Evolutionary conservation across 2,329 filamentous ascomycete species (phyloP), one percentile per base, ranked within the genome.

Genomic region (Gyromitra esculenta): DNA sequence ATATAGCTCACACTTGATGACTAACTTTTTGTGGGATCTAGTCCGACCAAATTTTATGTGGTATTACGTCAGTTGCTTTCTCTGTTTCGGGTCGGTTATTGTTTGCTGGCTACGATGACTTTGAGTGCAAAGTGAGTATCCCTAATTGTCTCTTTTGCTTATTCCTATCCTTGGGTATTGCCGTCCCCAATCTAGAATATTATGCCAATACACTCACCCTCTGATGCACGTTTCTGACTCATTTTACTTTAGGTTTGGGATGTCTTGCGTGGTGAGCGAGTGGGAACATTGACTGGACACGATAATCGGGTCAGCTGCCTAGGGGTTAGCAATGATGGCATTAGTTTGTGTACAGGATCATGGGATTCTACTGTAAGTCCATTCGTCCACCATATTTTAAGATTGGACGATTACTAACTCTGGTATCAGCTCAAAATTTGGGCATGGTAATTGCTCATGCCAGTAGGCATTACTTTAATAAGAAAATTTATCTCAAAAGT

Each of bases 301-400:
- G 95, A 98, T 86, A 99, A 99, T 87, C 92, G 96, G 81, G 96
- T 99, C 84, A 98, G 95, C 89, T 99, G 96, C 85, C 87, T 99
- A 83, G 96, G 96, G 80, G 96, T 99, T 81, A 98, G 95, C 88
- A 98, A 98, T 84, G 96, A 99, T 83, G 96, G 95, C 79, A 97
- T 98, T 87, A 98, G 95, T 87, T 88, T 99, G 86, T 98, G 96
- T 89, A 99, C 96, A 83, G 96, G 96, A 84, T 99, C 96, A 81
- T 99, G 96, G 96, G 96, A 99, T 86, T 97, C 96, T 82, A 89
- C 97, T 88, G 96, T 98, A 89, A 86, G 93, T 88, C 72, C 80
- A 69, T 21, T 69, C 50, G 70, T 67, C 71, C 13, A 21, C 21
- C 48, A n/a, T 37, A 18, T 52, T 43, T 59, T n/a, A 37, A 52